Base-by-base conservation (phyloP, 805 yeast species). In the Ogataea haglerorum region DNA sequence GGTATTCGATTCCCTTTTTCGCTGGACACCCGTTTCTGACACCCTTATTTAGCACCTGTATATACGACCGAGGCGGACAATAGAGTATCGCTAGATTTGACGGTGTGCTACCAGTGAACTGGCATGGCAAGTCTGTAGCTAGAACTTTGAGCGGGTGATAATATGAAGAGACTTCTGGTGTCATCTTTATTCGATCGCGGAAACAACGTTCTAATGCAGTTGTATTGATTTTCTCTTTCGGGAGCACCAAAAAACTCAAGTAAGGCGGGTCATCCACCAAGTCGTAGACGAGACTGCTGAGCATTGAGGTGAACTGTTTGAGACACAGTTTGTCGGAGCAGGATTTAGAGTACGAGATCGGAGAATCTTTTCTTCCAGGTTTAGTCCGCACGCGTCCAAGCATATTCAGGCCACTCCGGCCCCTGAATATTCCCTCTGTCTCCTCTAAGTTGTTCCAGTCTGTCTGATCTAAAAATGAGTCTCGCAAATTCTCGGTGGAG, bases 351-450 rank as follows among this genome's bases (percentile, higher is more conserved):
- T 74, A 60, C 0, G 95, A 75, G 4, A 78, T 47, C 2, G 74
- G 72, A 2, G 96, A 83, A 57, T 93, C 98, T 21, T 69, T 58
- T 36, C 98, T 61, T 2, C 99, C 99, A 0, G 98, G 99, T 56
- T 93, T 91, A 0, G 98, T 90, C 47, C 99, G 69, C 1, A 91
- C 89, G 7, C 67, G 61, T 0, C 96, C 95, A 2, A 71, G 61
- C 14, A 63, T 52, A 12, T 63, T 64, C 48, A 76, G 82, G 56
- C 76, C 68, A 25, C 73, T 74, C 28, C 95, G 60, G 0, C 97
- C 97, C 52, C 95, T 57, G 1, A 75, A 12, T 2, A 48, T 37
- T 1, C 48, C 51, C 2, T 42, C 42, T 9, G 10, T n/a, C 15
- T 26, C 35, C 8, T 36, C 32, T 2, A 17, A 54, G 38, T 13